Base-by-base conservation (phyloP, 805 yeast species). In the Hanseniaspora guilliermondii region DNA sequence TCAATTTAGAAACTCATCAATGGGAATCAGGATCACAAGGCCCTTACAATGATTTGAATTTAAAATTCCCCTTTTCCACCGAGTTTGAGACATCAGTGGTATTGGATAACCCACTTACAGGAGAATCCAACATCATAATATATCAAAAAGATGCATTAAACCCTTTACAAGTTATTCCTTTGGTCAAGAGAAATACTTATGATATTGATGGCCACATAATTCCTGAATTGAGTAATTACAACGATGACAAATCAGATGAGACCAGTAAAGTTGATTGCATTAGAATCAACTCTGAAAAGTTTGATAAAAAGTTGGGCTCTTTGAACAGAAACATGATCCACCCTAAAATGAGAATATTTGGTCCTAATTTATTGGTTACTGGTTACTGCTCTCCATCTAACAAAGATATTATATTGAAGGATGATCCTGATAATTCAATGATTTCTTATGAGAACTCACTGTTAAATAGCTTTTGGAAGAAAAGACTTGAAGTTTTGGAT, bases 331-430 rank as follows among this genome's bases (percentile, higher is more conserved):
- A 74, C 36, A 66, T 83, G 49, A 65, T 69, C 22, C 76, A 70
- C 58, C 85, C 88, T 1, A 73, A 78, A 0, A 79, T 83, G 22
- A 86, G 80, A 0, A 62, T 73, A 12, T 83, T 83, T 62, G 89
- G 88, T 4, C 79, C 80, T 56, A 82, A 80, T 58, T 62, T 83
- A 19, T 74, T 84, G 4, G 69, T 82, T 2, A 72, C 78, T 2
- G 93, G 93, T 0, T 80, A 75, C 53, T 65, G 76, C 47, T 77
- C 78, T 3, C 69, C 70, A 42, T 74, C 73, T 3, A 57, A 59
- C 11, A 48, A 30, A 17, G 33, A 39, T 11, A 11, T 41, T 4
- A 37, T 36, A 19, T 36, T 53, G 16, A 57, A 68, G 62, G 59
- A 76, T 70, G 62, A 74, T 72, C 54, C 77, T 76, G 37, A 70